Evolutionary conservation across 345 rosid species (phyloP).

Genomic region (Xanthoceras sorbifolium): DNA sequence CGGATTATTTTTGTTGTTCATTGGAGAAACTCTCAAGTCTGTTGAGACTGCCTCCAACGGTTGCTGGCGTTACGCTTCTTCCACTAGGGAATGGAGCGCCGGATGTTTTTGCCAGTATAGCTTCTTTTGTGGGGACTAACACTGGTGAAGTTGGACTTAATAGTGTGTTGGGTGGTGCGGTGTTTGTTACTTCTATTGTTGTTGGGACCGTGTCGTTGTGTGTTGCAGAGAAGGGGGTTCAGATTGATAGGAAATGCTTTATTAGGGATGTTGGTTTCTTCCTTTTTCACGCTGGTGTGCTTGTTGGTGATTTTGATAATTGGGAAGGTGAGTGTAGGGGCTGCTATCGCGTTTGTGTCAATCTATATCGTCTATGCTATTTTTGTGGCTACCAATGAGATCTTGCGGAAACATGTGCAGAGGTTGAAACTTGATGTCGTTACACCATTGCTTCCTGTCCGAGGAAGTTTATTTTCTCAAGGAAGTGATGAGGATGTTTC

Average conservation of each 20-base stretch:
- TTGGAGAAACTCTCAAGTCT: conserved; percentile 83
- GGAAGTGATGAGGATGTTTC: conserved; percentile 44
- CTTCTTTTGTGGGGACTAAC: conserved; percentile 77
- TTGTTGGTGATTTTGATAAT: conserved; percentile 58
- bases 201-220: conserved; percentile 76
- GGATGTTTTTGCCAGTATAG: conserved; percentile 91
- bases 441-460: conserved; percentile 54
- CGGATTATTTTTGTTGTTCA: conserved; percentile 87
- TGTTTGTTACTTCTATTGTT: conserved; percentile 85
- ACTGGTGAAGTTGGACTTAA: conserved; percentile 85
- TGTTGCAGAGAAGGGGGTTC: conserved; percentile 62
- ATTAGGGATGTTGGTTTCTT: conserved; percentile 83
- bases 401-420: conserved; percentile 65
- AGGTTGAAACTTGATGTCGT: conserved; percentile 48
- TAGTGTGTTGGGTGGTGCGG: conserved; percentile 89
- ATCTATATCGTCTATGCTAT: conserved; percentile 73
- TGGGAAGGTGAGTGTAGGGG: conserved; percentile 64
- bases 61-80: conserved; percentile 89
- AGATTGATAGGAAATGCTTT: conserved; percentile 78
- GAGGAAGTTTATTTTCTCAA: conserved; percentile 47
- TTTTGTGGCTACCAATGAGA: conserved; percentile 78
- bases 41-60: conserved; percentile 72
- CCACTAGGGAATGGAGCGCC: conserved; percentile 97
- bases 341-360: conserved; percentile 65
- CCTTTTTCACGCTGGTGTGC: conserved; percentile 53